Percentiles rank a stretch among this genome's conserved stretches.
Evolutionary conservation across 1,284 basidiomycete species (phyloP).

Genomic region (Boletus sp.): DNA sequence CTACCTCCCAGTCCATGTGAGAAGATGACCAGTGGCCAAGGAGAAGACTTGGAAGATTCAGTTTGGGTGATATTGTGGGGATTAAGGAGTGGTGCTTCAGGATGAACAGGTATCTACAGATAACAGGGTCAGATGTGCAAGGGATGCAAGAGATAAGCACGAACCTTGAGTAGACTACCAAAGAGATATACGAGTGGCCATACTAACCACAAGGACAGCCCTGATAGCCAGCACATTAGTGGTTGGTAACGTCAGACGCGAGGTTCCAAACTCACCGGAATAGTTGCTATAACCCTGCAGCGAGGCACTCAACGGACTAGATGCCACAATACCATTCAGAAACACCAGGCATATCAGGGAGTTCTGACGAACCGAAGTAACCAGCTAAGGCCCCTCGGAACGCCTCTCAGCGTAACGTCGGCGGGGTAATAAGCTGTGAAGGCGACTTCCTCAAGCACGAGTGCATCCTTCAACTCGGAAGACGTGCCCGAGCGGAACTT

Average conservation of each 20-base stretch:
- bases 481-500: conserved; percentile 30
- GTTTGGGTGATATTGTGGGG: conserved; percentile 25
- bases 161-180: conserved; percentile 43
- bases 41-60: conserved; percentile 20
- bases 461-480: conserved; percentile 34
- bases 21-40: conserved; percentile 75
- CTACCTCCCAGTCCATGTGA: conserved; percentile 80
- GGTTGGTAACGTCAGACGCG: not conserved
- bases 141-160: not conserved
- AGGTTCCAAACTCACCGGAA: conserved; percentile 28
- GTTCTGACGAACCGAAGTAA: conserved; percentile 41
- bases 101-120: conserved; percentile 52
- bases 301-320: conserved; percentile 42
- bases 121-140: not conserved
- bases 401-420: conserved; percentile 26
- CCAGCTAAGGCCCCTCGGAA: conserved; percentile 47
- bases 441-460: conserved; percentile 51
- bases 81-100: conserved; percentile 50
- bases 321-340: not conserved
- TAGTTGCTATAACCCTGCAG: conserved; percentile 45
- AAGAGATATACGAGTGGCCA: conserved; percentile 50
- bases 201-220: conserved; percentile 42
- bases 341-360: not conserved
- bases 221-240: conserved; percentile 15
- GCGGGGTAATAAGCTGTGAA: conserved; percentile 62